Percentiles rank a stretch among this genome's conserved stretches.
Conservation (phyloP, 2,329 filamentous ascomycete genomes). For the Penicillium verrucosum region DNA sequence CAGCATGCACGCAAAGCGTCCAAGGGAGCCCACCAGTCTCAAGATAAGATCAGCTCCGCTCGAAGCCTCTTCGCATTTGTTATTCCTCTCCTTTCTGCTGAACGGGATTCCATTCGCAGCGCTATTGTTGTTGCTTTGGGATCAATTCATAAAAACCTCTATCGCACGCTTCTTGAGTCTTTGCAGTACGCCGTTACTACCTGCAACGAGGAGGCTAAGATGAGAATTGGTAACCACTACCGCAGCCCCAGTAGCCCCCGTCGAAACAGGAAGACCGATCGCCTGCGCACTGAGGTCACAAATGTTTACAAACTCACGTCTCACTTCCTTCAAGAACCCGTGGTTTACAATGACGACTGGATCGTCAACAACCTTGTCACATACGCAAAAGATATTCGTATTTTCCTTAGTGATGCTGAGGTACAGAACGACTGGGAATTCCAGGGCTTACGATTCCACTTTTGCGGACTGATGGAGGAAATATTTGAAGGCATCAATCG, state of each 20-base stretch:
- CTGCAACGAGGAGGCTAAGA: slow-evolving; percentile 84
- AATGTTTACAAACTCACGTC: slow-evolving; percentile 94
- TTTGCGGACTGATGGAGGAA: slow-evolving; percentile 89
- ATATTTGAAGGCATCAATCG: slow-evolving; percentile 88
- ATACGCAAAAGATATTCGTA: slow-evolving; percentile 86
- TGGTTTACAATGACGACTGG: slow-evolving; percentile 83
- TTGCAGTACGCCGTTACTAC: slow-evolving; percentile 80
- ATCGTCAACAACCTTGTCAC: slow-evolving; percentile 82
- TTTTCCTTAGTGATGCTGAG: slow-evolving; percentile 92
- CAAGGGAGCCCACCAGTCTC: slow-evolving; percentile 59
- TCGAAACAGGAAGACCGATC: slow-evolving; percentile 77
- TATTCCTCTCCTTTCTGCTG: slow-evolving; percentile 78
- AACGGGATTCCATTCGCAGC: slow-evolving; percentile 76
- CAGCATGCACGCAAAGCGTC: slow-evolving; percentile 83
- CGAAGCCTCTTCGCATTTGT: slow-evolving; percentile 86
- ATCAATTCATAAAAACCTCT: slow-evolving; percentile 92
- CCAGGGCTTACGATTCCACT: slow-evolving; percentile 85
- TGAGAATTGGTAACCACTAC: slow-evolving; percentile 71
- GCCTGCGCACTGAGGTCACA: slow-evolving; percentile 88
- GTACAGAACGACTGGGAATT: slow-evolving; percentile 95
- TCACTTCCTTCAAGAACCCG: slow-evolving; percentile 75
- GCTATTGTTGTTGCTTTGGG: slow-evolving; percentile 89
- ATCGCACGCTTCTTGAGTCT: slow-evolving; percentile 84
- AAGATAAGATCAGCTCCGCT: slow-evolving; percentile 82
- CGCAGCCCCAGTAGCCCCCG: slow-evolving; percentile 78